Conservation (phyloP, 148 eudicot species). For the Rhododendron griersonianum region DNA sequence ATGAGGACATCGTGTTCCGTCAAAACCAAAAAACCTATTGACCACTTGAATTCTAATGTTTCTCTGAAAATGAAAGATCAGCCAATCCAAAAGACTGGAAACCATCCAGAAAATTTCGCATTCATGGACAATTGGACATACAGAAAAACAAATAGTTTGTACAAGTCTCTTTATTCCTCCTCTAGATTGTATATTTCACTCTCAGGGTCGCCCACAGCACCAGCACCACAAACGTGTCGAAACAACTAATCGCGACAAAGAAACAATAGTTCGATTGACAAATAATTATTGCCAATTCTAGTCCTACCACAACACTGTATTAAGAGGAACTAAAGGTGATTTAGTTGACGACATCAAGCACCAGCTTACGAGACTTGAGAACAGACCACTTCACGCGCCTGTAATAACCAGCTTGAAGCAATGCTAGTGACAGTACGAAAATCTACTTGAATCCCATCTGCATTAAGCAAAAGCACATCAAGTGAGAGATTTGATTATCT, state of each 20-base stretch:
- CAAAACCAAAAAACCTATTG: too few species aligned
- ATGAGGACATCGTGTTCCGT: not conserved
- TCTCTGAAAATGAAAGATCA: not conserved
- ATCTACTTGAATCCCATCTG: slow-evolving; percentile 99
- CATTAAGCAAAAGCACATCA: slow-evolving; percentile 6
- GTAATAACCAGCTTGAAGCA: slow-evolving; percentile 96
- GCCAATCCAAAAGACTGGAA: not conserved
- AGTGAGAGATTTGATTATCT: not conserved
- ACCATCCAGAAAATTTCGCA: not conserved
- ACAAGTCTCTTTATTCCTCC: slow-evolving; percentile 8
- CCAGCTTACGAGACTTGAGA: slow-evolving; percentile 82
- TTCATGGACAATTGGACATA: not conserved
- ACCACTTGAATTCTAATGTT: not conserved
- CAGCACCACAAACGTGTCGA: not conserved
- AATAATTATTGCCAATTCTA: slow-evolving; percentile 15
- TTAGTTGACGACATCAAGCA: slow-evolving; percentile 90
- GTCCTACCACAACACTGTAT: slow-evolving; percentile 5
- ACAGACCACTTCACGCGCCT: slow-evolving; percentile 97
- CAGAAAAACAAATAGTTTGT: not conserved
- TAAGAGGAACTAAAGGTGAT: not conserved
- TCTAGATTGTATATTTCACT: not conserved
- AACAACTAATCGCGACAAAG: not conserved
- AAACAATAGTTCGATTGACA: not conserved
- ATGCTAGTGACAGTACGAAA: slow-evolving; percentile 83
- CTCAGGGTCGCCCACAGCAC: not conserved